Conservation (phyloP, 1,139 yeast species). For the Debaryomycetaceae sp. region DNA sequence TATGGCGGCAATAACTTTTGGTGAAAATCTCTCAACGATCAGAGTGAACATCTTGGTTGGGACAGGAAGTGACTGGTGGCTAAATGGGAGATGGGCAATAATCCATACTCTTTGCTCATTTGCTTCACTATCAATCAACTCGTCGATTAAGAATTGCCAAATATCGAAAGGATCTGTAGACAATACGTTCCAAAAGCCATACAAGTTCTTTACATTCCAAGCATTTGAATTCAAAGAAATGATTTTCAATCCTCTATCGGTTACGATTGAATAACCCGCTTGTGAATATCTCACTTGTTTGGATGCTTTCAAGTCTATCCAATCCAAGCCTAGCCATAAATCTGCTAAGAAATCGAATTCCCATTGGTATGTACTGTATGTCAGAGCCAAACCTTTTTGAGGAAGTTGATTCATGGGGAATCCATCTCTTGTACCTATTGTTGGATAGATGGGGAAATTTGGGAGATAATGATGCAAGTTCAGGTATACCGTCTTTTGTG, state of each 20-base stretch:
- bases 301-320: slow-evolving; percentile 24
- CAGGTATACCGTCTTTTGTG: slow-evolving; percentile 37
- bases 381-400: slow-evolving; percentile 36
- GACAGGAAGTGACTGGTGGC: slow-evolving; percentile 34
- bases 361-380: slow-evolving; percentile 49
- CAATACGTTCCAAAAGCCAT: slow-evolving; percentile 55
- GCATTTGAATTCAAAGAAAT: slow-evolving; percentile 65
- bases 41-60: slow-evolving; percentile 55
- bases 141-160: slow-evolving; percentile 58
- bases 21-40: slow-evolving; percentile 64
- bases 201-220: slow-evolving; percentile 63
- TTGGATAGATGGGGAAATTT: slow-evolving; percentile 59
- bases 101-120: slow-evolving; percentile 67
- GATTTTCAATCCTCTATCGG: slow-evolving; percentile 56
- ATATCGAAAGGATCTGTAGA: slow-evolving; percentile 65
- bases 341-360: slow-evolving; percentile 60
- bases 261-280: slow-evolving; percentile 59
- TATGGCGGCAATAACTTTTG: slow-evolving; percentile 59
- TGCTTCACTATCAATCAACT: slow-evolving; percentile 55
- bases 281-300: slow-evolving; percentile 41
- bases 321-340: slow-evolving; percentile 47
- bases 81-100: slow-evolving; percentile 59
- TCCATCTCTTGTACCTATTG: slow-evolving; percentile 70
- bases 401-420: slow-evolving; percentile 72
- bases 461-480: slow-evolving; percentile 34